These are phyloP conservation scores for Blastocystis hominis DNA, from an alignment of 352 stramenopile species.

Conservation along the genomic window DNA sequence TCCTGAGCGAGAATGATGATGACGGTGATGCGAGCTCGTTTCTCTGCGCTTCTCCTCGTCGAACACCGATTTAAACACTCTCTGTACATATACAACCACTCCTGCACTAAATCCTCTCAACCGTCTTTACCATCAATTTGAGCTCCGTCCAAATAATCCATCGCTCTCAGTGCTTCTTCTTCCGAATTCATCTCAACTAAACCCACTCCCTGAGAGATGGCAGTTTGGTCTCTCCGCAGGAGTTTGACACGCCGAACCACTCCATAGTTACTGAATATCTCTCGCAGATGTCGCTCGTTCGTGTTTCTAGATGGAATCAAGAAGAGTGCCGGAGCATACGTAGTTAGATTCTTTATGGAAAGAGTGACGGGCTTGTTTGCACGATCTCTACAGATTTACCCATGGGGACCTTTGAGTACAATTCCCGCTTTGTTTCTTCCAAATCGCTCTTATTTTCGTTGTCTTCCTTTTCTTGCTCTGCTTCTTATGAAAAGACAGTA, in stretches of 20 bases:
- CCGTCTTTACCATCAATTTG: slow-evolving; percentile 1
- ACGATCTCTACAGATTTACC: no score
- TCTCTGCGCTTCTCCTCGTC: not conserved
- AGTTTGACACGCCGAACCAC: slow-evolving; percentile 6
- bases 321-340: no score
- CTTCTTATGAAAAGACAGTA: not conserved
- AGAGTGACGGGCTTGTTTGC: no score
- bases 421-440: not conserved
- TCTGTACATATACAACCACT: not conserved
- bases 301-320: not conserved
- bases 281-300: not conserved
- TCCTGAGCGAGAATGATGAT: not conserved
- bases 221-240: not conserved
- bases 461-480: not conserved
- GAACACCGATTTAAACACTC: not conserved
- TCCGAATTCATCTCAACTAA: slow-evolving; percentile 13
- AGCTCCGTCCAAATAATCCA: slow-evolving; percentile 30
- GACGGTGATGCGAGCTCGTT: not conserved
- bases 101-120: not conserved
- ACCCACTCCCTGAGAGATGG: slow-evolving; percentile 23
- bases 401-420: no score
- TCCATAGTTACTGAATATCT: slow-evolving; percentile 44
- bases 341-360: no score
- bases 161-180: not conserved
- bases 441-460: not conserved